Conservation (phyloP, 768 basidiomycete species). For the Suillus sp. region DNA sequence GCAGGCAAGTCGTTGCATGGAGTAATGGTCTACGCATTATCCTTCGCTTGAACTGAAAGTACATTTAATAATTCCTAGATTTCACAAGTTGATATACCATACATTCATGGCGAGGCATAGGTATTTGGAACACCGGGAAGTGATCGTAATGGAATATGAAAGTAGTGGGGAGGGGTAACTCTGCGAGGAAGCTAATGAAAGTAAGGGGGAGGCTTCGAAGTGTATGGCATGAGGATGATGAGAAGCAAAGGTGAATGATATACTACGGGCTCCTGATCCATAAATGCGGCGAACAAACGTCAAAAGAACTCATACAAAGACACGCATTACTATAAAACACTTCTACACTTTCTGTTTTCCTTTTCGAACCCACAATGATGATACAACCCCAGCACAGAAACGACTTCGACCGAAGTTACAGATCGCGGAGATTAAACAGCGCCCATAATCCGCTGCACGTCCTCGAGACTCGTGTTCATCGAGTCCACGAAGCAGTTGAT, state of each 20-base stretch:
- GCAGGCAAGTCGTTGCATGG: neutral
- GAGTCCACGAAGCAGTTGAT: constrained; percentile 35
- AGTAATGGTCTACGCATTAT: neutral
- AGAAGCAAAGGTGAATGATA: neutral
- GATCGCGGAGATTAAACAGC: neutral
- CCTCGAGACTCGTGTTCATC: constrained; percentile 25
- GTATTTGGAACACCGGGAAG: neutral
- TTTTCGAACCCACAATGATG: neutral
- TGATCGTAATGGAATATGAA: no score
- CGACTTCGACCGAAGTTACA: neutral
- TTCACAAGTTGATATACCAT: neutral
- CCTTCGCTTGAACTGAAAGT: neutral
- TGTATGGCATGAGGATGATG: neutral
- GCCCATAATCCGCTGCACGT: constrained; percentile 34
- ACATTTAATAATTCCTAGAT: neutral
- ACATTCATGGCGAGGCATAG: neutral
- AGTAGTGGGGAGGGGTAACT: neutral
- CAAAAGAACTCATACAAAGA: neutral
- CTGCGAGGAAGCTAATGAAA: neutral
- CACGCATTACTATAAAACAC: neutral
- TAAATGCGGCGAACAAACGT: neutral
- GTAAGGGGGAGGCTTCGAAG: neutral
- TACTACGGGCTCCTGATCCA: neutral
- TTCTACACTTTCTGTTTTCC: neutral
- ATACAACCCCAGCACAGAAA: neutral